phyloP scores from a whole-genome alignment of 257 asterid species.

The Jacaranda mimosifolia region DNA sequence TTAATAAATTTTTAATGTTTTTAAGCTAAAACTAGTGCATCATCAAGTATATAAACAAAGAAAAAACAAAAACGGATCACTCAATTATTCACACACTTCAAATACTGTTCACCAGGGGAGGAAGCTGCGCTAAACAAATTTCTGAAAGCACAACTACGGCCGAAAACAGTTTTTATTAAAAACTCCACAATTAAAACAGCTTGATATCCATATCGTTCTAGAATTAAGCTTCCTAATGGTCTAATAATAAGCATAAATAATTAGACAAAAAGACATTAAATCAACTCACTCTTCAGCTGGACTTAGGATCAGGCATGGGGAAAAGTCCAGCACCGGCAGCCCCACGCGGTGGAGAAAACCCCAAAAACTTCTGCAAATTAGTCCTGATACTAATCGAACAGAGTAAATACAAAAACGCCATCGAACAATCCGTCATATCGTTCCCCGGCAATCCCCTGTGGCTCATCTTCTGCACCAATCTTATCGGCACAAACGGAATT shows the following conservation, averaged over 20 bases:
- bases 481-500: constrained; percentile 83
- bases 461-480: constrained; percentile 95
- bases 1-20: too few species aligned
- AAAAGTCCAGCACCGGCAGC: constrained; percentile 90
- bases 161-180: background rate
- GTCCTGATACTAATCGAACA: constrained; percentile 96
- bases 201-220: background rate
- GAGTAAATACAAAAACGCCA: constrained; percentile 87
- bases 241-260: background rate
- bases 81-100: background rate
- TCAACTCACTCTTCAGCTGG: constrained; percentile 44
- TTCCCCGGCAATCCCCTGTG: constrained; percentile 90
- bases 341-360: constrained; percentile 98
- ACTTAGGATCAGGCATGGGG: constrained; percentile 72
- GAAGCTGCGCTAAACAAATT: background rate
- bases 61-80: background rate
- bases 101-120: background rate
- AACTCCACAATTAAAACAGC: background rate
- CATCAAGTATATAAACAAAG: background rate
- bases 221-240: background rate
- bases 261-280: background rate
- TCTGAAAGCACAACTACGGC: background rate
- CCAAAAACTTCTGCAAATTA: constrained; percentile 91
- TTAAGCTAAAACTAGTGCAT: background rate
- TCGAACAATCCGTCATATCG: constrained; percentile 98